phyloP scores from a whole-genome alignment of 2,329 filamentous ascomycete species.

The Teratosphaeria zuluensis region DNA sequence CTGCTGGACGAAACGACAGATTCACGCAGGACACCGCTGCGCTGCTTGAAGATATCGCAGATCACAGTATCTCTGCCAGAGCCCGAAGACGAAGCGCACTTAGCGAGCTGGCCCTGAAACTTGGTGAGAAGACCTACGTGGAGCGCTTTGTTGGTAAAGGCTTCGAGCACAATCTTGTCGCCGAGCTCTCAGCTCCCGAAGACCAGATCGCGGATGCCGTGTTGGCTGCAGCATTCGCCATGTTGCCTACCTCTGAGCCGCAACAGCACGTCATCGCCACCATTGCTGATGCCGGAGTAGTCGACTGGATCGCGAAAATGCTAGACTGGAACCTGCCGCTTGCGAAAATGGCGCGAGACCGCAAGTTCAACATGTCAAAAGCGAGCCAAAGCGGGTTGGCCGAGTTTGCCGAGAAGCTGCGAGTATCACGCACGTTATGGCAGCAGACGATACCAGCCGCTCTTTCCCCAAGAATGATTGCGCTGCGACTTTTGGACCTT shows the following conservation, averaged over 20 bases:
- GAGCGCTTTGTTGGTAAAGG: constrained; percentile 65
- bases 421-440: constrained; percentile 48
- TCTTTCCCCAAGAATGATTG: constrained; percentile 54
- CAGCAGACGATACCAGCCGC: constrained; percentile 36
- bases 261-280: constrained; percentile 51
- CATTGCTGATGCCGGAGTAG: constrained; percentile 24
- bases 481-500: constrained; percentile 54
- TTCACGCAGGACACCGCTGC: constrained; percentile 47
- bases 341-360: constrained; percentile 50
- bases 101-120: constrained; percentile 45
- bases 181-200: constrained; percentile 41
- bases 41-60: constrained; percentile 50
- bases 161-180: constrained; percentile 59
- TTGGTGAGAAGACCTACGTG: constrained; percentile 52
- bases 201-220: constrained; percentile 48
- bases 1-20: constrained; percentile 47
- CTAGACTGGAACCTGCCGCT: constrained; percentile 49
- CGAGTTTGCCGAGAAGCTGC: constrained; percentile 39
- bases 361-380: constrained; percentile 59
- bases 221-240: constrained; percentile 53
- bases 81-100: constrained; percentile 44
- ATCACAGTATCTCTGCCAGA: constrained; percentile 30
- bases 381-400: constrained; percentile 48
- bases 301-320: constrained; percentile 39
- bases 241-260: constrained; percentile 51